Conservation (phyloP, 306 rosid species). For the Vigna hirtella region DNA sequence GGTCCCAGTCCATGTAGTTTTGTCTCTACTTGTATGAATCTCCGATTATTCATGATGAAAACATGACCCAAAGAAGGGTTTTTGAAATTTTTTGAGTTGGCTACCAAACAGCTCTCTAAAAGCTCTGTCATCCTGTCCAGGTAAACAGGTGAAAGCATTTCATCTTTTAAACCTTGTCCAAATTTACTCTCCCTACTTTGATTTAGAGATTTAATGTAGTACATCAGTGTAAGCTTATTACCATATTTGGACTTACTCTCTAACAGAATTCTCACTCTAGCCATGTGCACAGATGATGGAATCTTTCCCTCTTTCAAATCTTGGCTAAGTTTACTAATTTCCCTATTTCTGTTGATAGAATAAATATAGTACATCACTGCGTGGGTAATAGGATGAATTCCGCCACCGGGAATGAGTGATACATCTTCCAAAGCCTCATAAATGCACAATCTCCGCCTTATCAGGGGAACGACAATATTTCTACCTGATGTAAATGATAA, state of each 20-base stretch:
- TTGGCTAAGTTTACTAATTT: background rate
- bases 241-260: no score
- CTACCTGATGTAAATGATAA: background rate
- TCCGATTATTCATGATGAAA: constrained; percentile 71
- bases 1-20: no score
- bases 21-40: no score
- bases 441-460: background rate
- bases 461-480: background rate
- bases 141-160: background rate
- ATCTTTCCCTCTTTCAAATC: background rate
- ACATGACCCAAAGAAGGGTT: constrained; percentile 58
- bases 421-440: background rate
- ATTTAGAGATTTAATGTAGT: no score
- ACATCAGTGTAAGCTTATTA: no score
- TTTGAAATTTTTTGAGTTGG: constrained; percentile 64
- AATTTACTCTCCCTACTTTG: no score
- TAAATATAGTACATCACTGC: background rate
- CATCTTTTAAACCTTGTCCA: background rate
- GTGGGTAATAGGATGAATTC: background rate
- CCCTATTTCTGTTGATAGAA: background rate
- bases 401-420: background rate
- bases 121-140: constrained; percentile 49
- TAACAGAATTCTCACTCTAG: no score
- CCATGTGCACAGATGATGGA: no score
- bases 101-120: constrained; percentile 62